Evolutionary conservation across 176 grass and related monocot species (phyloP).

Genomic region (Musa itinerans): DNA sequence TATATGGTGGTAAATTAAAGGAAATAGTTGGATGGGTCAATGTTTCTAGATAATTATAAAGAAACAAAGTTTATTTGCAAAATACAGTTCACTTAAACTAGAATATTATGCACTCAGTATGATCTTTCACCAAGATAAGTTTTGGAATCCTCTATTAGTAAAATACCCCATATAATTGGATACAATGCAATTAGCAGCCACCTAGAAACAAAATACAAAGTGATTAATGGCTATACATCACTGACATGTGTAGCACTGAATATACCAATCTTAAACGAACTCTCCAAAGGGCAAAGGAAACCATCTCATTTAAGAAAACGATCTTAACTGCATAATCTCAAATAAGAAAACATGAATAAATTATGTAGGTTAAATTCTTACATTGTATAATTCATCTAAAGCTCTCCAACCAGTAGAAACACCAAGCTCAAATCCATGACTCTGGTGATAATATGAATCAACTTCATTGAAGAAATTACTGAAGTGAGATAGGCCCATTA

Average conservation of each 20-base stretch:
- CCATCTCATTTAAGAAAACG: background rate
- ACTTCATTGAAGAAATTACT: slow-evolving; percentile 72
- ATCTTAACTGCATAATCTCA: background rate
- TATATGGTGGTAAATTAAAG: too few species aligned
- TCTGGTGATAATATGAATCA: slow-evolving; percentile 69
- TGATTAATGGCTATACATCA: background rate
- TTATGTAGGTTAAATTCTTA: slow-evolving; percentile 18
- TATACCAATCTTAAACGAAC: slow-evolving; percentile 2
- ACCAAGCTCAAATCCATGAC: slow-evolving; percentile 44
- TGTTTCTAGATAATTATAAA: too few species aligned
- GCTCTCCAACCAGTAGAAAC: slow-evolving; percentile 71
- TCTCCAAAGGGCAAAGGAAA: background rate
- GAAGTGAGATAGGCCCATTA: slow-evolving; percentile 78
- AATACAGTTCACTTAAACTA: too few species aligned
- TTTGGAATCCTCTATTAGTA: too few species aligned
- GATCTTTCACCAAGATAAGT: too few species aligned
- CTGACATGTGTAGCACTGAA: slow-evolving; percentile 7
- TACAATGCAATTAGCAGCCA: too few species aligned
- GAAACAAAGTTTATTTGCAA: too few species aligned
- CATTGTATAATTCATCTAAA: slow-evolving; percentile 83
- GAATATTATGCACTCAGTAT: too few species aligned
- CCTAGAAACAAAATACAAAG: too few species aligned
- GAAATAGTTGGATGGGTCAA: too few species aligned
- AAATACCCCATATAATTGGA: too few species aligned
- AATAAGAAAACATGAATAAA: background rate